Evolutionary conservation across 768 basidiomycete genomes (phyloP).

Genomic region (Kwoniella newhampshirensis): DNA sequence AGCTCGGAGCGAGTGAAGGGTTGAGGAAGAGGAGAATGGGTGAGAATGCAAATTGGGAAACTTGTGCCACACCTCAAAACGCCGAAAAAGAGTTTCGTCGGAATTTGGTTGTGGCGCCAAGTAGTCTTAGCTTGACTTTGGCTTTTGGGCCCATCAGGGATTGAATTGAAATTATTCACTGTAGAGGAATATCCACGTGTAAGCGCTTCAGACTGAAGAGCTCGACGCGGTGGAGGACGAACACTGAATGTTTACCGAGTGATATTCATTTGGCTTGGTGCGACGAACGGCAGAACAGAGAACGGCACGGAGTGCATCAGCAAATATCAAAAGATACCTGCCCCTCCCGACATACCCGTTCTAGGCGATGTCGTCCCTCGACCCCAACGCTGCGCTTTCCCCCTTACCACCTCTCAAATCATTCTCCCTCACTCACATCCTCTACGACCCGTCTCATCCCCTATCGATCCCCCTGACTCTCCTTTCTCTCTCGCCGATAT

Average conservation of each 20-base stretch:
- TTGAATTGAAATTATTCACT: too few species aligned
- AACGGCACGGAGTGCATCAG: too few species aligned
- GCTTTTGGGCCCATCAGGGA: too few species aligned
- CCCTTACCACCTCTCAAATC: constrained; percentile 35
- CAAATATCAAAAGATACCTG: too few species aligned
- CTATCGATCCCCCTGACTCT: constrained; percentile 48
- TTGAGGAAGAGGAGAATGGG: background rate
- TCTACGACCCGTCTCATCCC: constrained; percentile 47
- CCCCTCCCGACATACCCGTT: too few species aligned
- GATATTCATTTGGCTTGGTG: too few species aligned
- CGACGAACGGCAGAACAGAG: too few species aligned
- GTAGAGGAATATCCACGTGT: too few species aligned
- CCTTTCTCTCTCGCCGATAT: constrained; percentile 48
- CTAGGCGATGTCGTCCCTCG: constrained; percentile 22
- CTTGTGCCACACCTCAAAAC: constrained; percentile 14
- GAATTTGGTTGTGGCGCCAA: constrained; percentile 21
- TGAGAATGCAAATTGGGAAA: constrained; percentile 3
- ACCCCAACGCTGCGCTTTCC: constrained; percentile 12
- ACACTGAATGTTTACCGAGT: too few species aligned
- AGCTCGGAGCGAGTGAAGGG: background rate
- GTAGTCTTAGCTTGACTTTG: too few species aligned
- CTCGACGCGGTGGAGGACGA: too few species aligned
- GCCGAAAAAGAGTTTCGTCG: constrained; percentile 28
- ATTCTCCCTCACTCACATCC: constrained; percentile 40
- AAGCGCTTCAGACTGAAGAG: too few species aligned